These are phyloP conservation scores for Vigna angularis DNA, from an alignment of 306 rosid species.

Conservation along the genomic window DNA sequence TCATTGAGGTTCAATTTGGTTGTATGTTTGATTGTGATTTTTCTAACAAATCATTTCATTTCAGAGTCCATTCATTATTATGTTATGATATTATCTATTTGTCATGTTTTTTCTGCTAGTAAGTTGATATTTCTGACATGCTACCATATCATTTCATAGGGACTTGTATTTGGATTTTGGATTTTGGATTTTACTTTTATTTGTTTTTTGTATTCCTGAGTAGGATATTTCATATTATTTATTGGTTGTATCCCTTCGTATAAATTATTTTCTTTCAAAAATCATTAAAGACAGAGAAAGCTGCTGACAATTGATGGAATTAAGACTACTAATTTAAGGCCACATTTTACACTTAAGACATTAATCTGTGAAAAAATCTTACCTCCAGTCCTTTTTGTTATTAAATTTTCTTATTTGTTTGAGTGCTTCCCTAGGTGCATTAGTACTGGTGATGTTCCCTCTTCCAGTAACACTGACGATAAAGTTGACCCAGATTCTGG, in stretches of 20 bases:
- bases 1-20: not conserved
- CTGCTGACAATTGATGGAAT: slow-evolving; percentile 8
- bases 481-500: slow-evolving; percentile 47
- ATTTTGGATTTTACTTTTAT: slow-evolving; percentile 8
- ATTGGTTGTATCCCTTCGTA: not conserved
- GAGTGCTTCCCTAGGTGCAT: slow-evolving; percentile 43
- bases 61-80: not conserved
- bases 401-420: slow-evolving; percentile 23
- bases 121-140: slow-evolving; percentile 23
- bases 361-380: not conserved
- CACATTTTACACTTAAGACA: not conserved
- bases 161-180: slow-evolving; percentile 4
- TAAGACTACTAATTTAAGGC: not conserved
- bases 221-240: slow-evolving; percentile 3
- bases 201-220: not conserved
- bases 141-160: not conserved
- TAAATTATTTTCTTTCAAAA: not conserved
- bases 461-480: slow-evolving; percentile 55
- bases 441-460: slow-evolving; percentile 46
- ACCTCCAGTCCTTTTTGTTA: not conserved
- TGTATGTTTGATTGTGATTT: slow-evolving; percentile 8
- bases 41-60: not conserved
- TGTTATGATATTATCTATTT: not conserved
- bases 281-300: not conserved
- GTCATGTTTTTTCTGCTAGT: slow-evolving; percentile 13